Conservation (phyloP, 192 early-diverging fungal species). For the Endogone sp. region DNA sequence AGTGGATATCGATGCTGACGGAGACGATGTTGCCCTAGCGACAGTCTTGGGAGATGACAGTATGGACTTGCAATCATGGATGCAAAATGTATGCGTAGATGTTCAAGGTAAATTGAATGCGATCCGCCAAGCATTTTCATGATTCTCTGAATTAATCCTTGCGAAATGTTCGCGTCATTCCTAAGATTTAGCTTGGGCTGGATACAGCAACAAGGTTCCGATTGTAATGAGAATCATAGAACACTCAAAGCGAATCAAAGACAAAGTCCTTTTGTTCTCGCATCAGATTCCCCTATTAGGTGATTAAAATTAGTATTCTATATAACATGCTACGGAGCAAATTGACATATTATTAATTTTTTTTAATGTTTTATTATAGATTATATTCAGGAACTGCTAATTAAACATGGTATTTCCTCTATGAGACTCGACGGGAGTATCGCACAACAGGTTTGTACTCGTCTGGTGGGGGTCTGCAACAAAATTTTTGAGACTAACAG, state of each 20-base stretch:
- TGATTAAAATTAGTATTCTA: too few relatives aligned
- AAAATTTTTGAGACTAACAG: too few relatives aligned
- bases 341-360: background rate
- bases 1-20: constrained; percentile 16
- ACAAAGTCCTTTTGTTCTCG: constrained; percentile 74
- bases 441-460: constrained; percentile 11
- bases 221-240: constrained; percentile 56
- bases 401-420: background rate
- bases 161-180: background rate
- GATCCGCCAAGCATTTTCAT: background rate
- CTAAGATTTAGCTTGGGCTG: constrained; percentile 21
- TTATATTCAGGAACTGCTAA: background rate
- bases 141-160: background rate
- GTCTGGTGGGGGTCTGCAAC: too few relatives aligned
- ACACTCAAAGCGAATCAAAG: constrained; percentile 34
- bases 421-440: constrained; percentile 51
- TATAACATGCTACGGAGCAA: too few relatives aligned
- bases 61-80: background rate
- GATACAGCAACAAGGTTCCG: constrained; percentile 43
- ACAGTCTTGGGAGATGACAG: background rate
- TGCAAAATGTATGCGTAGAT: background rate
- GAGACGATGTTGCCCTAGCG: constrained; percentile 16
- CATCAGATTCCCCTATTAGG: constrained; percentile 66
- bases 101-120: background rate
- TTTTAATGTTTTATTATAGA: background rate